Base-by-base conservation (phyloP, 257 asterid genomes). In the Primulina eburnea region DNA sequence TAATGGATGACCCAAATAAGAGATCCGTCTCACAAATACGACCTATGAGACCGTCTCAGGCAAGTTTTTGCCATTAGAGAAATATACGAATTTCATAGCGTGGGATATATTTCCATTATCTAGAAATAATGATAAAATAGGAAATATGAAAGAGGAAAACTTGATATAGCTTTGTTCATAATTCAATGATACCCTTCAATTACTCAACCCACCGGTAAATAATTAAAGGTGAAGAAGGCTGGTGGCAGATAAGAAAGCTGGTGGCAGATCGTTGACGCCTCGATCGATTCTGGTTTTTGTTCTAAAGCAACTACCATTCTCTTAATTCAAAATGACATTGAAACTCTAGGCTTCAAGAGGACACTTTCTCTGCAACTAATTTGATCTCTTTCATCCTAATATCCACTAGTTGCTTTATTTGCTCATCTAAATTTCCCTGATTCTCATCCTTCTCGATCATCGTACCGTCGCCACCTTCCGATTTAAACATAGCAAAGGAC, bases 401-500 rank as follows among this genome's bases (percentile, higher is more conserved):
- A 28, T 88, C 95, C 53, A 91, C 97, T 11, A 94, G 83, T 72
- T 81, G 83, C 67, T 58, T 76, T 71, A 91, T 78, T 76, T 76
- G 91, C 68, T 86, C 96, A 77, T 91, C 98, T 69, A 60, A 74
- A 57, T 73, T 86, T 29, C 73, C 80, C 74, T 68, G 79, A 24
- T 77, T 71, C 10, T 88, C 96, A 52, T 82, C 90, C 70, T 77
- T 73, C 56, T 82, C 89, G 2, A 82, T 72, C 65, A 70, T 58
- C 29, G 69, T 55, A 58, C 80, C 69, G 30, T 83, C 89, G 28
- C 82, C 81, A 18, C 68, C 86, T 64, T 18, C 75, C 16, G 84
- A 84, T 67, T 91, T 89, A 74, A 86, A 86, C 98, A 89, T 94
- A 53, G 86, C 80, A 82, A 94, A 94, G 1, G 97, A 91, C 83